These are phyloP conservation scores for Saccharomycopsis hybrid DNA, from an alignment of 1,139 yeast genomes.

Conservation along the genomic window DNA sequence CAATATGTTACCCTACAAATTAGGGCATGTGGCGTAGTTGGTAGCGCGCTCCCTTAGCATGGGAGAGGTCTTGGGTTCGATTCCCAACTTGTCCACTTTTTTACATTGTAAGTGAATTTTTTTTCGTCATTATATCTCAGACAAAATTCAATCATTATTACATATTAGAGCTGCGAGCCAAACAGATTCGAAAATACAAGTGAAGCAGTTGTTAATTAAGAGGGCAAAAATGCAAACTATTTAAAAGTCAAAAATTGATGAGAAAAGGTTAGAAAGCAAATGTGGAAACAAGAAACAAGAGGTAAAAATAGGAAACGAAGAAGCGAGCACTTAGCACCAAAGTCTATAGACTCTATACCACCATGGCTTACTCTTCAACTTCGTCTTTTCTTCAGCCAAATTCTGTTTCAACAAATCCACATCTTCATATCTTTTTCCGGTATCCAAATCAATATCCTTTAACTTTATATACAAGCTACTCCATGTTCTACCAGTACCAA, in stretches of 20 bases:
- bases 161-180: no score
- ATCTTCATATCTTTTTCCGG: constrained; percentile 45
- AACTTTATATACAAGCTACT: constrained; percentile 29
- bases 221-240: no score
- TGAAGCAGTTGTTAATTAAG: no score
- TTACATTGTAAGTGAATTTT: no score
- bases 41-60: no score
- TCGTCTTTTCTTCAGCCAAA: constrained; percentile 37
- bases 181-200: no score
- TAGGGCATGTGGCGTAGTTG: no score
- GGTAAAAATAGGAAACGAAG: neutral
- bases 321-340: constrained; percentile 36
- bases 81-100: no score
- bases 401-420: constrained; percentile 41
- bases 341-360: constrained; percentile 35
- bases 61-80: no score
- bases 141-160: no score
- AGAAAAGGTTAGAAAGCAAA: neutral
- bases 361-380: constrained; percentile 27
- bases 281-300: neutral
- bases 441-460: constrained; percentile 42
- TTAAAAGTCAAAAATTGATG: neutral
- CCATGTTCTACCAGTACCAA: constrained; percentile 26
- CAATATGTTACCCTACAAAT: no score
- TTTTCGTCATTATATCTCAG: no score